phyloP scores from a whole-genome alignment of 2,329 filamentous ascomycete genomes.

The Sclerotinia nivalis region DNA sequence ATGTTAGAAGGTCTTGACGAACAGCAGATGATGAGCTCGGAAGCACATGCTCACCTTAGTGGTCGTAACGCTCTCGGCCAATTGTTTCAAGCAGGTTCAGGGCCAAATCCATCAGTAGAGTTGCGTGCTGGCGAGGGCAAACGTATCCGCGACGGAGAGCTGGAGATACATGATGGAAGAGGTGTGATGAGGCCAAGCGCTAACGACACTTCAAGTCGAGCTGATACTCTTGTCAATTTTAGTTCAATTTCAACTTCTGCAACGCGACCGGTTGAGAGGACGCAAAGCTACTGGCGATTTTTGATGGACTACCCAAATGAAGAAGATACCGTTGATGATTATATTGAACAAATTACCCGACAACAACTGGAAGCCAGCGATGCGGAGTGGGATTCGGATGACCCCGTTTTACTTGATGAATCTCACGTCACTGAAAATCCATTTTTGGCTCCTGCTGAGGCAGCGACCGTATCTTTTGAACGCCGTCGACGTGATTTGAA shows the following conservation, averaged over 20 bases:
- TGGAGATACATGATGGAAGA: conserved; percentile 61
- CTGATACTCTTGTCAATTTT: conserved; percentile 55
- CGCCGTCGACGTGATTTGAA: conserved; percentile 36
- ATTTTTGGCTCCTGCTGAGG: not conserved
- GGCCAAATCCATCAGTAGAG: conserved; percentile 59
- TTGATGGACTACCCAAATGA: conserved; percentile 37
- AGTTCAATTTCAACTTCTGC: conserved; percentile 14
- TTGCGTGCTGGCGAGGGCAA: conserved; percentile 66
- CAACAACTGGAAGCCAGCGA: not conserved
- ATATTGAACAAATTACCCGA: conserved; percentile 27
- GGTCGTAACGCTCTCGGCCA: conserved; percentile 72
- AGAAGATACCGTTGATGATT: conserved; percentile 29
- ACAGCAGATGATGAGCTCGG: conserved; percentile 72
- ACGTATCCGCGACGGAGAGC: conserved; percentile 62
- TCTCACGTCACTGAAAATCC: not conserved
- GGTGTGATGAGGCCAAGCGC: conserved; percentile 60
- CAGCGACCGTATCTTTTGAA: conserved; percentile 7
- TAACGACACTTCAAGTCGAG: conserved; percentile 60
- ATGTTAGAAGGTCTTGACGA: conserved; percentile 77
- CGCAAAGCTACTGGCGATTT: conserved; percentile 35
- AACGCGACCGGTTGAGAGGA: conserved; percentile 6
- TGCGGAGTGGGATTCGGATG: not conserved
- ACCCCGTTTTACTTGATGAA: not conserved
- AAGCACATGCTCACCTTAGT: conserved; percentile 74
- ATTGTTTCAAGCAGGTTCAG: conserved; percentile 44